Base-by-base conservation (phyloP, 2,329 filamentous ascomycete species). In the Alternaria panax region DNA sequence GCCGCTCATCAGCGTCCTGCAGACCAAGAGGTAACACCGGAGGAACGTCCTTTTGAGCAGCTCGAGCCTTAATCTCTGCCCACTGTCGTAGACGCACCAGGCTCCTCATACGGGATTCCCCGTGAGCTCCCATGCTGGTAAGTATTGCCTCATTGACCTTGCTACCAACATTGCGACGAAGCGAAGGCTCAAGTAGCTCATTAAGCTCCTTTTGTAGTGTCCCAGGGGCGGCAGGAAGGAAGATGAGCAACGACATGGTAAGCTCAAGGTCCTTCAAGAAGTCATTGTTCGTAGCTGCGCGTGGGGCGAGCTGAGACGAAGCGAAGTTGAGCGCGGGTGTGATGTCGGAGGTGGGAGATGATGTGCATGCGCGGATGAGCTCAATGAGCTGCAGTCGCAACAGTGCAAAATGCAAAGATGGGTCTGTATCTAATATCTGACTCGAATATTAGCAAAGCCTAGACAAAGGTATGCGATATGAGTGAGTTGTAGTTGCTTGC, bases 371-470 rank as follows among this genome's bases (percentile, higher is more conserved):
- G 32, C 93, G 89, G 69, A 99, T 99, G 53, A 98, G 85, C 80
- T 99, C 95, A 56, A 99, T 91, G 6, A 99, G 85, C 77, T 99
- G 95, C 38, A 99, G 85, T 34, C 94, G 90, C 46, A 99, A 84
- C 5, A 99, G 84, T 1, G 92, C 88, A 78, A 99, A 99, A 77
- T 98, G 93, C 45, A 99, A 83, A 2, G 90, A 85, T 1, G 91
- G 87, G 72, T 98, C 87, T 61, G 85, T 86, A 75, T 99, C 95
- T 61, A 99, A 81, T 27, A 99, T 92, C 95, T 99, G 72, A 51
- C 22, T 40, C 30, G 20, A 12, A 47, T 41, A 66, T 78, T 60
- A 78, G 74, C 70, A 42, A 41, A 57, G 58, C 46, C 60, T 62
- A 27, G 32, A 18, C 51, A 58, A 43, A 59, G 11, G 43, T 53